Base-by-base conservation (phyloP, 768 basidiomycete genomes). In the Daedaleopsis nitida region DNA sequence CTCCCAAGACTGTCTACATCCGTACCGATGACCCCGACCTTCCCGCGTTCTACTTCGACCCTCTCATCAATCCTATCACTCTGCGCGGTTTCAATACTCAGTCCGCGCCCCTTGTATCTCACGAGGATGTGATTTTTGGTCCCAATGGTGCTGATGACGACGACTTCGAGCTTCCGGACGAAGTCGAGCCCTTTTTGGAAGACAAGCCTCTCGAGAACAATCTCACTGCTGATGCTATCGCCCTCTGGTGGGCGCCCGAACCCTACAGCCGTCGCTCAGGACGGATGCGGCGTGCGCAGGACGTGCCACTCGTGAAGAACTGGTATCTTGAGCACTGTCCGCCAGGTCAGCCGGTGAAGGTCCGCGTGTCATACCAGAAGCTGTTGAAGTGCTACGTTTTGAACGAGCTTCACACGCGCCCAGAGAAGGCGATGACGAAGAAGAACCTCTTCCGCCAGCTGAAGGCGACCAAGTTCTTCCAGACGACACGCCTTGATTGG, bases 381-480 rank as follows among this genome's bases (percentile, higher is more conserved):
- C 81, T 99, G 34, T 81, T 96, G 60, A 99, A 99, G 75, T 90
- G 91, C 72, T 98, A 83, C 75, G 97, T 99, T 17, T 81, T 98
- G 67, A 99, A 99, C 73, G 94, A 96, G 74, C 81, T 99, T 47
- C 88, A 92, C 69, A 88, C 88, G 56, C 82, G 92, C 49, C 83
- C 88, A 6, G 95, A 97, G 75, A 98, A 97, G 76, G 90, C 97
- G 9, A 96, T 97, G 92, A 90, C 92, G 65, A 98, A 96, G 86
- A 94, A 96, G 79, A 97, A 96, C 71, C 73, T 98, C 52, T 98
- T 99, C 84, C 83, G 94, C 47, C 92, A 95, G 71, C 81, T 95
- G 59, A 98, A 98, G 77, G 89, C 92, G n/a, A 99, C 97, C 59
- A 98, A 98, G 76, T 99, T 99, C 78, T 99, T 99, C 88, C 97